phyloP scores from a whole-genome alignment of 2,329 filamentous ascomycete genomes.

The Beauveria asiatica region DNA sequence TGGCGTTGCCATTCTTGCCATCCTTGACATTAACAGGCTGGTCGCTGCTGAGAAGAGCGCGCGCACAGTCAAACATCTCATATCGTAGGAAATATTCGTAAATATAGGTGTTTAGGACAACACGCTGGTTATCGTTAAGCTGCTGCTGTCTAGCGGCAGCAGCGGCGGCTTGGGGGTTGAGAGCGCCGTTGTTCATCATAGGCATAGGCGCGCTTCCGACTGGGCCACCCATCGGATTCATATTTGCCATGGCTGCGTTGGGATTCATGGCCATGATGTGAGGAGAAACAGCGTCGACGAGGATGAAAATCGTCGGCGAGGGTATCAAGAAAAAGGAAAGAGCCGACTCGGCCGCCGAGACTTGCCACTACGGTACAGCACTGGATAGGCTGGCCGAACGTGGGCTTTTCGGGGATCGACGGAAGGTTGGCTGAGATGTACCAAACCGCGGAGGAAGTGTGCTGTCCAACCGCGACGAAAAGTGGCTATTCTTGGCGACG shows the following conservation, averaged over 20 bases:
- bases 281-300: constrained; percentile 1
- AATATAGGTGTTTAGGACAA: constrained; percentile 74
- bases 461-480: background rate
- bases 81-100: constrained; percentile 88
- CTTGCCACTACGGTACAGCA: constrained; percentile 26
- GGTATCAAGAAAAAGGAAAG: constrained; percentile 15
- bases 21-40: constrained; percentile 62
- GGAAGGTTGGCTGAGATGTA: background rate
- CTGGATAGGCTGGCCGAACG: constrained; percentile 23
- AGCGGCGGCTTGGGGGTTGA: constrained; percentile 27
- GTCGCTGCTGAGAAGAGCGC: constrained; percentile 59
- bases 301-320: background rate
- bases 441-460: background rate
- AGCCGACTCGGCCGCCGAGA: constrained; percentile 25
- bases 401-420: constrained; percentile 20
- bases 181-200: constrained; percentile 56
- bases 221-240: constrained; percentile 60
- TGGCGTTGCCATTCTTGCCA: constrained; percentile 57
- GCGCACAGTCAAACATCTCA: constrained; percentile 75
- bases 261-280: constrained; percentile 42
- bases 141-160: constrained; percentile 30
- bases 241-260: constrained; percentile 57
- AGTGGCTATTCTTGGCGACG: background rate
- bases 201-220: constrained; percentile 52
- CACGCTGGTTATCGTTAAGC: constrained; percentile 39